A percentile compares a stretch with the other conserved stretches of the same genome.
phyloP scores from a whole-genome alignment of 768 basidiomycete species.

The Kwoniella mangroviensis region DNA sequence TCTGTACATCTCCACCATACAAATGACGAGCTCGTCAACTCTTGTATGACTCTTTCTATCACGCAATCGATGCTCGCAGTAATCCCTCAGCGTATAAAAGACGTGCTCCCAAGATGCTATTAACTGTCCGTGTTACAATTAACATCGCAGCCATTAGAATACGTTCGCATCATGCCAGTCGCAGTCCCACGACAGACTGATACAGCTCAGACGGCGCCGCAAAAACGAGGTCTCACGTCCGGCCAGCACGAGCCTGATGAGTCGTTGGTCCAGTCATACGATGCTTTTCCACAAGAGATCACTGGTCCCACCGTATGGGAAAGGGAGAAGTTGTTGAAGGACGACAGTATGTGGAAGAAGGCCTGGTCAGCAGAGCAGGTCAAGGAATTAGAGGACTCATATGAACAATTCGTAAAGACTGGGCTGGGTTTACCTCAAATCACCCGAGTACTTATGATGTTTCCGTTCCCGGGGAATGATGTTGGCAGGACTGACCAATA shows the following conservation, averaged over 20 bases:
- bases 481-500: neutral
- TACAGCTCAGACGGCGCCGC: neutral
- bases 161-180: neutral
- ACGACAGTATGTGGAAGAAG: slow-evolving; percentile 47
- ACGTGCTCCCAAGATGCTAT: too few species aligned
- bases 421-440: slow-evolving; percentile 40
- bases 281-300: slow-evolving; percentile 44
- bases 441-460: slow-evolving; percentile 33
- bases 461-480: neutral
- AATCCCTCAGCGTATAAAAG: too few species aligned
- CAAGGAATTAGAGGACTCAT: slow-evolving; percentile 42
- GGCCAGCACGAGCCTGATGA: slow-evolving; percentile 48
- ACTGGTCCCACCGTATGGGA: slow-evolving; percentile 52
- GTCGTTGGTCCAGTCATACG: slow-evolving; percentile 44
- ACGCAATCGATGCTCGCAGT: too few species aligned
- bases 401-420: slow-evolving; percentile 35
- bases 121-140: too few species aligned
- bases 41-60: too few species aligned
- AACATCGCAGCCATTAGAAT: too few species aligned
- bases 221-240: slow-evolving; percentile 26
- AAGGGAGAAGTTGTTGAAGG: slow-evolving; percentile 40
- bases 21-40: too few species aligned
- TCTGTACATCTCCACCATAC: too few species aligned
- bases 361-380: slow-evolving; percentile 45
- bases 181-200: neutral